Evolutionary conservation across 1,284 basidiomycete genomes (phyloP), one percentile per base, ranked within the genome.

Genomic region (Serendipita sp.): DNA sequence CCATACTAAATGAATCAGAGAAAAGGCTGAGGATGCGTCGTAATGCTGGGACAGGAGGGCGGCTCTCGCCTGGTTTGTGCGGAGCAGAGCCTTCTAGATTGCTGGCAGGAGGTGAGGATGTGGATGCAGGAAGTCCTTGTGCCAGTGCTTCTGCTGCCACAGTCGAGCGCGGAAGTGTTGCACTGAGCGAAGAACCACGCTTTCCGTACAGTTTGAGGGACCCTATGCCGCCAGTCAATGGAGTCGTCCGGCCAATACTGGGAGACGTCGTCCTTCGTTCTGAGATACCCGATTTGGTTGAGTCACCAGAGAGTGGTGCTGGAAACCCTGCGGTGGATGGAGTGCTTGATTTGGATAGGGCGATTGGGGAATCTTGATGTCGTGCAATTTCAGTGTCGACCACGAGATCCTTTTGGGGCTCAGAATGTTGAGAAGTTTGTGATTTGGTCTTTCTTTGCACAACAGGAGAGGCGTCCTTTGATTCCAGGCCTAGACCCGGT

Each of bases 1-100:
- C 61, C 55, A 30, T 44, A 63, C n/a, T 38, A 32, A 62, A 63
- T 29, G 60, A 60, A 53, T 32, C 64, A 29, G 49, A 30, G 62
- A 44, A 53, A 62, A 34, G 43, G 6, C 29, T 44, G 26, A 32
- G 45, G 63, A n/a, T 41, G 13, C 34, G 26, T 30, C 32, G 32
- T 17, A 49, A 30, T 15, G 8, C 22, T 26, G 17, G 61, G 29
- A 12, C 29, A 47, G 49, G n/a, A 17, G 34, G 32, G 43, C 15
- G 29, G 17, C 5, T 15, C 2, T 22, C 41, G 41, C 29, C 53
- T 8, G 4, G n/a, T 3, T 10, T 58, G 53, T 12, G n/a, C n/a
- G 15, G 8, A 30, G 47, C 53, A 30, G 53, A 4, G 26, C 15
- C n/a, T 10, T 17, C 53, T 29, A n/a, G 26, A n/a, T 12, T 10